phyloP scores from a whole-genome alignment of 148 eudicot genomes.

The Amaranthus hypochondriacus region DNA sequence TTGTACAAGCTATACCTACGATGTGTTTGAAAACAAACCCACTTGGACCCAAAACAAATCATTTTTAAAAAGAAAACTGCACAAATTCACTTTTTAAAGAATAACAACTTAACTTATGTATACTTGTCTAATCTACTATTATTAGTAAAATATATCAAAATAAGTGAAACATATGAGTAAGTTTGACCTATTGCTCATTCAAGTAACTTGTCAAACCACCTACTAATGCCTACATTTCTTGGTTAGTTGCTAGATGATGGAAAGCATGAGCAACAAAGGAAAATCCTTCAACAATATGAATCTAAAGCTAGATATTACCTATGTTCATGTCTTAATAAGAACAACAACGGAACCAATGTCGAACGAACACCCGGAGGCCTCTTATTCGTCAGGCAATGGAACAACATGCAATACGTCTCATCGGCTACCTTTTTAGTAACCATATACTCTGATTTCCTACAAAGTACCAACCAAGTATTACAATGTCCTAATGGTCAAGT shows the following conservation, averaged over 20 bases:
- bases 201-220: not conserved
- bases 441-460: slow-evolving; percentile 55
- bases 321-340: slow-evolving; percentile 62
- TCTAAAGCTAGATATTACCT: slow-evolving; percentile 63
- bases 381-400: slow-evolving; percentile 70
- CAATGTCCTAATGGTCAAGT: slow-evolving; percentile 35
- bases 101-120: too few relatives aligned
- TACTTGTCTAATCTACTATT: too few relatives aligned
- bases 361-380: slow-evolving; percentile 83
- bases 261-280: slow-evolving; percentile 34
- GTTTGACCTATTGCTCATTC: too few relatives aligned
- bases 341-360: slow-evolving; percentile 48
- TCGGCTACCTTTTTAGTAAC: slow-evolving; percentile 53
- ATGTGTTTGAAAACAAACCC: too few relatives aligned
- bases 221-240: not conserved
- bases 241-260: slow-evolving; percentile 48
- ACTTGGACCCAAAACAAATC: too few relatives aligned
- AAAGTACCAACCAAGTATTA: slow-evolving; percentile 31
- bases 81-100: too few relatives aligned
- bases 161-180: too few relatives aligned
- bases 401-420: slow-evolving; percentile 95
- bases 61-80: too few relatives aligned
- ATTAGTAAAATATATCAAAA: too few relatives aligned
- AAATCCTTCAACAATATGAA: slow-evolving; percentile 39
- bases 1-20: too few relatives aligned